Base-by-base conservation (phyloP, 768 basidiomycete genomes). In the Baorangia bicolor region DNA sequence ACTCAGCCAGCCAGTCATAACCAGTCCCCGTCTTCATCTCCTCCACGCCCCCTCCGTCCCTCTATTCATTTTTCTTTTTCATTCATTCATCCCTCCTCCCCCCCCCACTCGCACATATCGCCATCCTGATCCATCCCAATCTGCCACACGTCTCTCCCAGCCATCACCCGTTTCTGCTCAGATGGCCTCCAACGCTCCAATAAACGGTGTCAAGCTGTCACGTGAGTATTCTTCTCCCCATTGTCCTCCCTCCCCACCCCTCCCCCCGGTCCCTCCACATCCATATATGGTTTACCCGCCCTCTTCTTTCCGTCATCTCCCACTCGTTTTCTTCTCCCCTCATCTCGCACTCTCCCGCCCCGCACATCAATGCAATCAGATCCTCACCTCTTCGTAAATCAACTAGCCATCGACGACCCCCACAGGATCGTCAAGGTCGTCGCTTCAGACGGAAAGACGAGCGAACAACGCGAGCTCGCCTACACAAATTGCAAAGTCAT, bases 401-500 rank as follows among this genome's bases (percentile, higher is more conserved):
- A 62, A 53, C 35, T 73, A 89, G 87, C 85, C 71, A 85, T 90
- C 76, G 97, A 98, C 78, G 96, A 99, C 78, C 94, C 96, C n/a
- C 84, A 88, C 74, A 92, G 92, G 78, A 83, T 97, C 68, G 88
- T 96, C 78, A 94, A 92, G 73, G 97, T 99, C 66, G 81, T 90
- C 71, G 96, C 95, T 55, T 92, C 89, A 59, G 90, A 95, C 67
- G 97, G 97, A 76, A 98, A 95, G 84, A 78, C 87, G 7, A 94
- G 92, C 66, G 89, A 91, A 47, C 87, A 90, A 59, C 81, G 82
- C 67, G 90, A 94, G 64, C 86, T 98, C 67, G 83, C 87, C 45
- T 99, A 99, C 78, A 97, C 92, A 64, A 94, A 92, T 73, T 96
- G 91, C 82, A 98, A 97, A 77, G 92, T 99, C 70, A 91, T 95